phyloP scores from a whole-genome alignment of 108 stramenopile genomes.

The Nitzschia sp. region DNA sequence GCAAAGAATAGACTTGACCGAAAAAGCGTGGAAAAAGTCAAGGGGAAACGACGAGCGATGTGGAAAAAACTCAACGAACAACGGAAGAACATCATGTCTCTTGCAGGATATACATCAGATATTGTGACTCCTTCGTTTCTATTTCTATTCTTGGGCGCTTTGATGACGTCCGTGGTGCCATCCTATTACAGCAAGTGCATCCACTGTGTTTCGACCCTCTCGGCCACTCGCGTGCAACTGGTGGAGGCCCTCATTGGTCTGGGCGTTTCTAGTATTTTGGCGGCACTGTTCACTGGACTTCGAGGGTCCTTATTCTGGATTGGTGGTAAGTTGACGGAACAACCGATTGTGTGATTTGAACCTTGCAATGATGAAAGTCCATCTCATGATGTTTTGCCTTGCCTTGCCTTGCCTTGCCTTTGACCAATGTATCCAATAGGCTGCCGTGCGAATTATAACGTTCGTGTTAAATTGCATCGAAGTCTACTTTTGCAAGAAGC shows the following conservation, averaged over 20 bases:
- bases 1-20: neutral
- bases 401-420: neutral
- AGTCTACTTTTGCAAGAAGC: constrained; percentile 86
- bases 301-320: constrained; percentile 87
- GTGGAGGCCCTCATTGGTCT: constrained; percentile 62
- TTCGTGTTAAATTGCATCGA: constrained; percentile 83
- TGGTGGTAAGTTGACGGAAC: constrained; percentile 53
- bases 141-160: constrained; percentile 71
- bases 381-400: neutral
- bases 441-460: constrained; percentile 81
- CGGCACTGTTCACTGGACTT: constrained; percentile 78
- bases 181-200: constrained; percentile 74
- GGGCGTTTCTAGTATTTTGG: constrained; percentile 54
- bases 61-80: constrained; percentile 65
- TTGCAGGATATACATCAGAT: constrained; percentile 75
- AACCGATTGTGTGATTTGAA: neutral
- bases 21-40: neutral
- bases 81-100: constrained; percentile 64
- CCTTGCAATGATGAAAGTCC: neutral
- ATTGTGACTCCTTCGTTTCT: constrained; percentile 70
- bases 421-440: constrained; percentile 37
- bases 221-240: constrained; percentile 31
- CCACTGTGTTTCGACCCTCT: constrained; percentile 66
- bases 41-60: constrained; percentile 11
- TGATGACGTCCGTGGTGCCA: constrained; percentile 75